Conservation (phyloP, 2,329 filamentous ascomycete genomes). For the Biscogniauxia sp. region DNA sequence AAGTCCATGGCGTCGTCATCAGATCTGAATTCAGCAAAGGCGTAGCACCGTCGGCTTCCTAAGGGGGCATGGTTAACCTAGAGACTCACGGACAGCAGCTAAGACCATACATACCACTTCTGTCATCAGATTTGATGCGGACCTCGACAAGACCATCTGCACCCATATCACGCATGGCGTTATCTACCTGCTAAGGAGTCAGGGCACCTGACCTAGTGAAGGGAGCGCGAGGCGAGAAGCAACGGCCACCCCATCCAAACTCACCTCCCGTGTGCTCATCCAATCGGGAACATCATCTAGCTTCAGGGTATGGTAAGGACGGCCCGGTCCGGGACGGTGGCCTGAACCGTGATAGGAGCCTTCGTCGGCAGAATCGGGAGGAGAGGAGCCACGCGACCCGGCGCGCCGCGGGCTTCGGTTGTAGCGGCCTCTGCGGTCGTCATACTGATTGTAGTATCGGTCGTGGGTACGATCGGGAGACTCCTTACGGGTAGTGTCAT, state of each 20-base stretch:
- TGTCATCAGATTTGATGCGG: constrained; percentile 33
- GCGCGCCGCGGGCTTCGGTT: constrained; percentile 24
- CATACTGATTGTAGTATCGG: constrained; percentile 20
- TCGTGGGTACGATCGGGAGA: constrained; percentile 21
- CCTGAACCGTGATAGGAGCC: constrained; percentile 24
- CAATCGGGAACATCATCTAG: constrained; percentile 33
- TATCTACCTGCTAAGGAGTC: constrained; percentile 26
- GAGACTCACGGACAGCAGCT: not conserved
- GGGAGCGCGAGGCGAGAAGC: not conserved
- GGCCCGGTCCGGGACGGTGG: constrained; percentile 28
- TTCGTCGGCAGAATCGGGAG: constrained; percentile 27
- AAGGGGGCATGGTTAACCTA: not conserved
- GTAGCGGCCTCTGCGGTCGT: constrained; percentile 19
- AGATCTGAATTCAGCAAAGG: constrained; percentile 41
- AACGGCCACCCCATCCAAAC: not conserved
- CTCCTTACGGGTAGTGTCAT: constrained; percentile 20
- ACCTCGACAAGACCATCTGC: constrained; percentile 31
- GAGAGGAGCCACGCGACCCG: constrained; percentile 25
- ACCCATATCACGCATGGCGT: constrained; percentile 29
- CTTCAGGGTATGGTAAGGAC: constrained; percentile 34
- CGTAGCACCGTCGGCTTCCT: constrained; percentile 33
- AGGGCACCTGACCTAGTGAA: not conserved
- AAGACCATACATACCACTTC: constrained; percentile 19
- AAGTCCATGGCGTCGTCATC: constrained; percentile 40
- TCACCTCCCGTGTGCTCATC: constrained; percentile 29